Evolutionary conservation across 2,329 filamentous ascomycete species (phyloP).

Genomic region (Cladosporium oxysporum): DNA sequence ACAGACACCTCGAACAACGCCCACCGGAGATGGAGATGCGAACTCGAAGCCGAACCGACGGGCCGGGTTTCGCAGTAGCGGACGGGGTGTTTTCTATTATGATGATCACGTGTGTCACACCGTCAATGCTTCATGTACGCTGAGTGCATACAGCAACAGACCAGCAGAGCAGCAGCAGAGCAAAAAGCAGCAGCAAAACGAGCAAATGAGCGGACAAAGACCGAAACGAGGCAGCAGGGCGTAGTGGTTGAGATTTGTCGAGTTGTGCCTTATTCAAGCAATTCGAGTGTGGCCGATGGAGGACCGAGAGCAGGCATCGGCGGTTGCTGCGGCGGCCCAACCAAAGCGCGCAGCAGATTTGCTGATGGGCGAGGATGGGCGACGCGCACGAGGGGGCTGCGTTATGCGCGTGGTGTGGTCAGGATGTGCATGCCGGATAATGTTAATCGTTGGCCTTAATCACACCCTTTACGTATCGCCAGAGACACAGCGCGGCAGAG

Average conservation of each 20-base stretch:
- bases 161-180: neutral
- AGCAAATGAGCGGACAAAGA: neutral
- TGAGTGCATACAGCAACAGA: neutral
- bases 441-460: conserved; percentile 11
- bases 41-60: conserved; percentile 4
- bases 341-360: conserved; percentile 7
- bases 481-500: neutral
- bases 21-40: neutral
- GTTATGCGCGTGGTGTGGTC: neutral
- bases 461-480: conserved; percentile 17
- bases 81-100: neutral
- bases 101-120: conserved; percentile 9
- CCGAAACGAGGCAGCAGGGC: conserved; percentile 7
- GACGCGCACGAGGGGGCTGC: neutral
- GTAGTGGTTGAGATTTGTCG: conserved; percentile 1
- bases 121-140: conserved; percentile 4
- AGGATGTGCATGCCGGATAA: conserved; percentile 7
- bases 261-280: neutral
- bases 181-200: neutral
- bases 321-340: conserved; percentile 20
- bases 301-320: conserved; percentile 13
- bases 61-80: neutral
- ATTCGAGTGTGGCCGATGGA: conserved; percentile 9
- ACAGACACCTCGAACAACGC: neutral
- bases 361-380: neutral